Evolutionary conservation across 129 eudicot genomes (phyloP), one percentile per base, ranked within the genome.

Genomic region (Lonicera japonica): DNA sequence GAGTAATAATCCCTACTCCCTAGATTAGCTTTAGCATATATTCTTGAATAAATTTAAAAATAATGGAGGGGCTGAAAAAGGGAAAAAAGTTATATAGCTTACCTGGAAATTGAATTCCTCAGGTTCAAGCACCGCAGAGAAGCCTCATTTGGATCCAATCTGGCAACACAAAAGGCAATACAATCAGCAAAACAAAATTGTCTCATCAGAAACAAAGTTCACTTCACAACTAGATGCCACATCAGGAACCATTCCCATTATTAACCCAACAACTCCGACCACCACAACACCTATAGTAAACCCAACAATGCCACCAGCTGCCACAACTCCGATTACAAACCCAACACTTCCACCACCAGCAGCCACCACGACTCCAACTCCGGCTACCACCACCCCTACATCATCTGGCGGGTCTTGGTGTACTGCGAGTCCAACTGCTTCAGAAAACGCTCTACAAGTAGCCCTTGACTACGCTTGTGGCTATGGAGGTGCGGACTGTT

Each of bases 381-480:
- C 50, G 50, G 16, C 36, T 6, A 29, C 86, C 57, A 24, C 65
- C 4, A 61, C 79, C 22, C 69, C 82, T 25, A 50, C 78, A 69
- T 66, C 78, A 39, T 64, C 73, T 1, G 79, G 95, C 14, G 95
- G 98, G 41, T 24, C 89, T 25, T 92, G 98, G 98, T 92, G 98
- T 60, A 55, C 84, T 34, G 98, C 98, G 68, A 85, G 74, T 58
- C 70, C 90, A 22, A 53, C 80, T 34, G 98, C 96, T 71, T 87
- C 98, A 53, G 73, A 82, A 60, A 87, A 94, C 22, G 78, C 96
- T 34, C 67, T 92, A 47, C 96, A 92, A 53, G 98, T 92, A 22
- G 98, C 90, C 25, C 77, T 92, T 61, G 98, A 92, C 64, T 92
- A 92, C 58, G 96, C 98, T 3, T 92, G 98, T 72, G 98, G 98